These are phyloP conservation scores for Hepatocystis sp. DNA, from an alignment of 169 alveolate genomes.

Conservation along the genomic window DNA sequence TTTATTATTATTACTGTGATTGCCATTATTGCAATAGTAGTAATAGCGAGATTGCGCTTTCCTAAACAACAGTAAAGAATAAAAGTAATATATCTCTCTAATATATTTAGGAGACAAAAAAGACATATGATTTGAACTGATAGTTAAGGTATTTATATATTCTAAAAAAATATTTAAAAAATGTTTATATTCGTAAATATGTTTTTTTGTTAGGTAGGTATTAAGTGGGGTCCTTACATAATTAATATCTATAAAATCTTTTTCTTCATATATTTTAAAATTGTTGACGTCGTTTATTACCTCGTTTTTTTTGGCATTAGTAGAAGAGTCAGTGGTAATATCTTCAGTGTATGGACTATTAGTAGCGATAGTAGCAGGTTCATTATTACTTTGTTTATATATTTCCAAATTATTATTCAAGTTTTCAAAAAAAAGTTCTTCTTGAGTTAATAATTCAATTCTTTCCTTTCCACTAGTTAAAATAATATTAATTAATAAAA, in stretches of 20 bases:
- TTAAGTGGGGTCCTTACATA: slow-evolving; percentile 69
- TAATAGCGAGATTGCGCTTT: slow-evolving; percentile 12
- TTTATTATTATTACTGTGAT: no score
- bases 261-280: slow-evolving; percentile 60
- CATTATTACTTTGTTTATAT: slow-evolving; percentile 16
- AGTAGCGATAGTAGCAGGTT: neutral
- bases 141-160: slow-evolving; percentile 26
- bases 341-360: no score
- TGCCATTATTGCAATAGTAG: no score
- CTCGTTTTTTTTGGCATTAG: neutral
- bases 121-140: slow-evolving; percentile 20
- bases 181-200: slow-evolving; percentile 45
- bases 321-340: neutral
- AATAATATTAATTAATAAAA: slow-evolving; percentile 27
- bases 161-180: slow-evolving; percentile 22
- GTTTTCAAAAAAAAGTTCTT: slow-evolving; percentile 74
- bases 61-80: slow-evolving; percentile 22
- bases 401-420: slow-evolving; percentile 41
- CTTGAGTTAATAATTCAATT: slow-evolving; percentile 71
- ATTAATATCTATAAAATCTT: slow-evolving; percentile 37
- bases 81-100: slow-evolving; percentile 25
- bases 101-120: slow-evolving; percentile 28
- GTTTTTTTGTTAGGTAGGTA: slow-evolving; percentile 64
- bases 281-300: slow-evolving; percentile 7
- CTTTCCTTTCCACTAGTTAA: slow-evolving; percentile 66